Conservation (phyloP, 2,329 filamentous ascomycete species). For the Stagonosporopsis rhizophila region DNA sequence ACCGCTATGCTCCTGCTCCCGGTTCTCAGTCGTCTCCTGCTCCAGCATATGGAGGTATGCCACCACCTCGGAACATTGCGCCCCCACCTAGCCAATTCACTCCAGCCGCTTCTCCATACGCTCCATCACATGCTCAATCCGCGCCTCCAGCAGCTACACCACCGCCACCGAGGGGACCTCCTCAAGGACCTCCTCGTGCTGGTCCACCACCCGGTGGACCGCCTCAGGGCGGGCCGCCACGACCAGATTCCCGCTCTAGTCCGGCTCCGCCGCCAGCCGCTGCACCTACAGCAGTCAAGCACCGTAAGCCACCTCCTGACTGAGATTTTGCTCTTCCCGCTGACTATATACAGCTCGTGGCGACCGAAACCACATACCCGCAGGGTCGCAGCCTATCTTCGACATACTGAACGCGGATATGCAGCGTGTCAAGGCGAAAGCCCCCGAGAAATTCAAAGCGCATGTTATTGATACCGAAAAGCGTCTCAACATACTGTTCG, state of each 20-base stretch:
- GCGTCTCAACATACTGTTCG: slow-evolving; percentile 89
- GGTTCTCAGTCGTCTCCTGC: slow-evolving; percentile 58
- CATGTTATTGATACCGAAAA: slow-evolving; percentile 96
- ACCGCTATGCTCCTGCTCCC: slow-evolving; percentile 71
- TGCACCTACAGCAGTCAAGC: slow-evolving; percentile 64
- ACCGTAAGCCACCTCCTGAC: slow-evolving; percentile 63
- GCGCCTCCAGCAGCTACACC: slow-evolving; percentile 50
- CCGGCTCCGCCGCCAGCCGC: slow-evolving; percentile 60
- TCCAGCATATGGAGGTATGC: slow-evolving; percentile 45
- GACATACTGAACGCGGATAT: slow-evolving; percentile 84
- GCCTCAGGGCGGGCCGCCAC: slow-evolving; percentile 50
- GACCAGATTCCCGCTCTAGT: slow-evolving; percentile 52
- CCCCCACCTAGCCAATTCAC: slow-evolving; percentile 50
- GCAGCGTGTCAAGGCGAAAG: slow-evolving; percentile 84
- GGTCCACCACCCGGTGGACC: slow-evolving; percentile 48
- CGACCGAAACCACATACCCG: slow-evolving; percentile 88
- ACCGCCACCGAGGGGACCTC: slow-evolving; percentile 48
- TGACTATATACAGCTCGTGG: slow-evolving; percentile 63
- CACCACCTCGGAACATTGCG: slow-evolving; percentile 53
- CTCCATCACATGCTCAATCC: slow-evolving; percentile 45
- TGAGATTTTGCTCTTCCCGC: slow-evolving; percentile 12
- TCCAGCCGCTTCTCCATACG: slow-evolving; percentile 46
- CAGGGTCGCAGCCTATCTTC: slow-evolving; percentile 76
- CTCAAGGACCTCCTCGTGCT: slow-evolving; percentile 41
- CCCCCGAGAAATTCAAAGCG: slow-evolving; percentile 82